Base-by-base conservation (phyloP, 1,139 yeast genomes). In the Yamadazyma kanchanaburiensis region DNA sequence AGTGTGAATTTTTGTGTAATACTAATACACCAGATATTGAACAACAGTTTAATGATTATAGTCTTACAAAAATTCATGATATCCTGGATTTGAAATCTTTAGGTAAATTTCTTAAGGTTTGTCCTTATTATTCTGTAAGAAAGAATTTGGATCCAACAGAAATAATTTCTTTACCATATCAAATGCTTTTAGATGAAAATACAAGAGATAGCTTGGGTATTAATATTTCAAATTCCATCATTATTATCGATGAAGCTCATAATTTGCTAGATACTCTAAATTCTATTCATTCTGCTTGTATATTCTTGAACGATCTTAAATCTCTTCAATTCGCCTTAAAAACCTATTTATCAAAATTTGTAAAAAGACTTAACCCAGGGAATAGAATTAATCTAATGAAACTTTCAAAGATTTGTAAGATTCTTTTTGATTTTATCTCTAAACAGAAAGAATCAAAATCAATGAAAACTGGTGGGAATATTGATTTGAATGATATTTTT, bases 201-300 rank as follows among this genome's bases (percentile, higher is more conserved):
- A 71, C 95, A 0, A 64, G 96, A 44, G 64, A 68, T 4, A 61
- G 78, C 0, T 54, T 87, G 28, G 75, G 77, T 1, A 51, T 89
- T 5, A 68, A 79, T 28, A 49, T 89, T 11, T 68, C 71, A 30
- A 71, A 77, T 37, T 70, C 91, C 0, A 72, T 89, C 5, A 74
- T 91, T 1, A 73, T 91, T 3, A 80, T 89, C 22, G 98, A 89
- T 51, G 98, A 89, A 50, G 97, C 97, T 0, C 98, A 89, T 51
- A 89, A 89, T 49, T 60, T 89, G 24, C 52, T 88, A 19, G 96
- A 88, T 43, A 79, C 89, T 0, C 77, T 89, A 4, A 74, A 81
- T 2, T 63, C 84, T 1, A 60, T 89, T 39, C 72, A 83, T 45
- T 86, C 96, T 0, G 70, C 77, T 1, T 55, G 72, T 3, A 61